phyloP scores from a whole-genome alignment of 148 eudicot genomes.

The Rhododendron mucronatum region DNA sequence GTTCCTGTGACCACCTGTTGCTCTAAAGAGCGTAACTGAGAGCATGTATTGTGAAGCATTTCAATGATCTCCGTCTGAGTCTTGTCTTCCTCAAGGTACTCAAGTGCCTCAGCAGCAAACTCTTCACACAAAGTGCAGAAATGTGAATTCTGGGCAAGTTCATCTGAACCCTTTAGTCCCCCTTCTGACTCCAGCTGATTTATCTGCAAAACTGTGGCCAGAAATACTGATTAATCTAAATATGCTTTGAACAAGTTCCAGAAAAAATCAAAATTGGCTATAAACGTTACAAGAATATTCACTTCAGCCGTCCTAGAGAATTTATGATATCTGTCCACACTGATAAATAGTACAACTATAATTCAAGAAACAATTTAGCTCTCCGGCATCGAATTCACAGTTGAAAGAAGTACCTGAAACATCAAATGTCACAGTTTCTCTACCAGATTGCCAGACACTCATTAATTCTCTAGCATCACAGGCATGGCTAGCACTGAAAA shows the following conservation, averaged over 20 bases:
- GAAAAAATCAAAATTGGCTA: background rate
- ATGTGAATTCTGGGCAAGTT: constrained; percentile 23
- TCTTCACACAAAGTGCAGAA: constrained; percentile 74
- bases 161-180: constrained; percentile 24
- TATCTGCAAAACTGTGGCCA: constrained; percentile 27
- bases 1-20: constrained; percentile 37
- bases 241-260: background rate
- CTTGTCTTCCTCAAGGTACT: constrained; percentile 54
- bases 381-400: background rate
- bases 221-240: background rate
- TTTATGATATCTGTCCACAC: background rate
- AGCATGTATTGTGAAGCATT: constrained; percentile 65
- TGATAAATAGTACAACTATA: background rate
- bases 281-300: background rate
- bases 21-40: constrained; percentile 42
- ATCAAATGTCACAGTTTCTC: constrained; percentile 6
- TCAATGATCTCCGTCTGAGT: constrained; percentile 57
- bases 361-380: background rate
- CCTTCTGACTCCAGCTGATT: constrained; percentile 8
- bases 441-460: background rate
- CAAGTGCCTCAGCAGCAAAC: constrained; percentile 49
- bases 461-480: constrained; percentile 37
- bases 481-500: constrained; percentile 29
- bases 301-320: background rate
- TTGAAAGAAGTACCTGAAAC: constrained; percentile 24